Base-by-base conservation (phyloP, 192 early-diverging fungal species). In the Entomortierella beljakovae region DNA sequence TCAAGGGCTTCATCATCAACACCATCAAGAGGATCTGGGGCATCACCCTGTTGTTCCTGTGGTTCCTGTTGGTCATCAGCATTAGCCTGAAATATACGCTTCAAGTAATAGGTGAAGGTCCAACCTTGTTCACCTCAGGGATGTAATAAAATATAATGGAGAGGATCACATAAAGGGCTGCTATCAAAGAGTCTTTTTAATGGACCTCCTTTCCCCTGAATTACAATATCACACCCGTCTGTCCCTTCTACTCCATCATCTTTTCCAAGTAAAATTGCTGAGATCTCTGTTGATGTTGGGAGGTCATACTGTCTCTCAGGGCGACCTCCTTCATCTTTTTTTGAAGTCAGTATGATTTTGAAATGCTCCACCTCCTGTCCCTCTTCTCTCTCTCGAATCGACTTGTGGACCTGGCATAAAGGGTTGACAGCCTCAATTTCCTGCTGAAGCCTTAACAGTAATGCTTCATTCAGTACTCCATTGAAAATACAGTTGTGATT, bases 81-180 rank as follows among this genome's bases (percentile, higher is more conserved):
- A 11, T 34, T 38, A 23, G 37, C 15, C 11, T 16, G 55, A 26
- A 46, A 11, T 22, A 20, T 16, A 7, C 34, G 22, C 18, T 2
- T 32, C 15, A 65, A 11, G 15, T 0, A 5, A 22, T 67, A 18
- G 2, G 20, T 61, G 52, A 9, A 43, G 34, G 35, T 57, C 74
- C 67, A 79, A 25, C 67, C 74, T 20, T 75, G 43, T 28, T 67
- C 63, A 11, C 64, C 64, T 48, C n/a, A 13, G 7, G 64, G 57
- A 51, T 61, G 58, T 38, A 75, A 54, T 40, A 75, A 53, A 7
- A 61, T 2, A 22, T 75, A 75, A 29, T 67, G 58, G 31, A 75
- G 28, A 15, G 64, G 51, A 46, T 65, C 64, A 3, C 48, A 75
- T 31, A 34, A 11, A 18, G 49, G 34, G 61, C 64, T 53, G n/a